Base-by-base conservation (phyloP, 768 basidiomycete species). In the Xerocomus spinulosus region DNA sequence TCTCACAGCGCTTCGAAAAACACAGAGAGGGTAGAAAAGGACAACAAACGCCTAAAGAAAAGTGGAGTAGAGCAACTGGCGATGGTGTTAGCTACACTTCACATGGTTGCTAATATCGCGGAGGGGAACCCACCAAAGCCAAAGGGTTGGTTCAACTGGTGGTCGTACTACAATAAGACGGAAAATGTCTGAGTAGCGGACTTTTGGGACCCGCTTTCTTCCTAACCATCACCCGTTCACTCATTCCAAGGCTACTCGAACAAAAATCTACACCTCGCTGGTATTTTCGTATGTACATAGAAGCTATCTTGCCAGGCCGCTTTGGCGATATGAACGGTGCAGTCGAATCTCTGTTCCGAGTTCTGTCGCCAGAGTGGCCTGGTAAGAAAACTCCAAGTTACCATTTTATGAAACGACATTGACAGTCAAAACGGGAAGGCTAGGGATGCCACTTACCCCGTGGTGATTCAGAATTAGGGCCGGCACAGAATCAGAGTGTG, bases 321-420 rank as follows among this genome's bases (percentile, higher is more conserved):
- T 37, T 29, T 1, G 46, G 30, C 23, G 26, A 39, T 32, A n/a
- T 30, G 50, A 48, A 44, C 32, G 29, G 32, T 23, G 28, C 15
- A 33, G 23, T 18, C 26, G 32, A 28, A 26, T 29, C 36, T 10
- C 23, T 36, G 43, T 38, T 52, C n/a, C n/a, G n/a, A n/a, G n/a
- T n/a, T n/a, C 50, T 35, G 33, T 52, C 29, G 32, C 29, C 40
- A 21, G 36, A 39, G 50, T 46, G 44, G 36, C 33, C 55, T 48
- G 3, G 37, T 43, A 44, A 46, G 43, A 46, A 18, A 52, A 43
- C 40, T 52, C 48, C 39, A 12, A 30, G 13, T 15, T 3, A 26
- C 6, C 15, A 28, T 18, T 26, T 23, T 10, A 12, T 6, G 25
- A 28, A 9, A 8, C 1, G 17, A 12, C 40, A 7, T 35, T 17